Percentiles rank a stretch among this genome's conserved stretches.
Conservation (phyloP, 129 eudicot species). For the Glebionis coronaria region DNA sequence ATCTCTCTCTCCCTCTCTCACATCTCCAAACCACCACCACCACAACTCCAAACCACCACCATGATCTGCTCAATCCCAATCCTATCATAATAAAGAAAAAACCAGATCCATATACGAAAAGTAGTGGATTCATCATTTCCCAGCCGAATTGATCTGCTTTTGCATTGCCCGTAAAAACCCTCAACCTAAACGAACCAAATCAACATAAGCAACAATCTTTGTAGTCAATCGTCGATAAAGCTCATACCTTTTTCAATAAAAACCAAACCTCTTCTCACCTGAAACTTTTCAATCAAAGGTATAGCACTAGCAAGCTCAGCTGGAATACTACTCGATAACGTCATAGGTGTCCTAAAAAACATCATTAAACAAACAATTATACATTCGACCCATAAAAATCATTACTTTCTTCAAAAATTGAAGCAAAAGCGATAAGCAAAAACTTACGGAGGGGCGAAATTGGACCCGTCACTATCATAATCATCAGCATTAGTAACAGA, state of each 20-base stretch:
- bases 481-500: conserved; percentile 73
- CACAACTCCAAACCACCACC: no score
- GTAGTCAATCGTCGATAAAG: conserved; percentile 12
- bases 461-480: no score
- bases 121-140: no score
- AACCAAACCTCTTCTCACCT: conserved; percentile 39
- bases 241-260: not conserved
- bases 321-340: no score
- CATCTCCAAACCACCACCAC: no score
- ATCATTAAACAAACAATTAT: conserved; percentile 1
- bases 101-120: no score
- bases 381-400: conserved; percentile 87
- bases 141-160: conserved; percentile 87
- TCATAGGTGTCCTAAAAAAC: conserved; percentile 83
- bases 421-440: no score
- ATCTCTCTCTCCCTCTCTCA: no score
- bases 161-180: conserved; percentile 97
- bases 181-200: conserved; percentile 58
- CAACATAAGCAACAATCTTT: conserved; percentile 13
- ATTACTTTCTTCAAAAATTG: no score
- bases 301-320: conserved; percentile 97
- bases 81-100: no score
- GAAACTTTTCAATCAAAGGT: conserved; percentile 90
- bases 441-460: no score
- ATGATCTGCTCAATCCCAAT: no score